Base-by-base conservation (phyloP, 2,329 filamentous ascomycete genomes). In the Colletotrichum echinochloae region DNA sequence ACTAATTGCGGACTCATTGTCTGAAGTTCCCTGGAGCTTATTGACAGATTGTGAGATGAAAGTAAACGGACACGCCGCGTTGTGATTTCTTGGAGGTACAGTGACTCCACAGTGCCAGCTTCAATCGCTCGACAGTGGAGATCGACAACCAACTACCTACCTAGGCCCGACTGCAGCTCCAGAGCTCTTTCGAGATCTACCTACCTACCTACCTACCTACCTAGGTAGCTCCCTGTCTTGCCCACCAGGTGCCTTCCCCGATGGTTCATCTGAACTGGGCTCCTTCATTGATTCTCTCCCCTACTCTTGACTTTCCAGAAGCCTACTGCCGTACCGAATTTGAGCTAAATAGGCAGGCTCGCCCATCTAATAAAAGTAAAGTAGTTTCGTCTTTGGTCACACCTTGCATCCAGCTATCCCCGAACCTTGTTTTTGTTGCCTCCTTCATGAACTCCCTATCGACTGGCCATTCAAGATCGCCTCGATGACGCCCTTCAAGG, bases 401-500 rank as follows among this genome's bases (percentile, higher is more conserved):
- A 56, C 33, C 7, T 26, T 14, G 5, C 14, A 16, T 23, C 14
- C 12, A 33, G 14, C 12, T 37, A 14, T 37, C 6, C 30, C 44
- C n/a, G 8, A 16, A 26, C 14, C 35, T 28, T 23, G 37, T 28
- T 14, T 20, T 20, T 26, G 26, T 51, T 20, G 37, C 41, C 52
- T 57, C 18, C 16, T 41, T 55, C 39, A 20, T 5, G 20, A n/a
- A n/a, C 16, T 14, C 16, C 16, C 16, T 16, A 35, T 30, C 46
- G 20, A 49, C 8, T 18, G 33, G 7, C 26, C 37, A 28, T 28
- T 20, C 35, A 35, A 51, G 23, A 12, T 23, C 16, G 46, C 12
- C 23, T 51, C 20, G n/a, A 68, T 68, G 60, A 14, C 65, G 59
- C 51, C 65, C 14, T 28, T 12, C n/a, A 59, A 48, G 16, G 30